phyloP scores from a whole-genome alignment of 2,329 filamentous ascomycete genomes.

The Chaetomium sp. region DNA sequence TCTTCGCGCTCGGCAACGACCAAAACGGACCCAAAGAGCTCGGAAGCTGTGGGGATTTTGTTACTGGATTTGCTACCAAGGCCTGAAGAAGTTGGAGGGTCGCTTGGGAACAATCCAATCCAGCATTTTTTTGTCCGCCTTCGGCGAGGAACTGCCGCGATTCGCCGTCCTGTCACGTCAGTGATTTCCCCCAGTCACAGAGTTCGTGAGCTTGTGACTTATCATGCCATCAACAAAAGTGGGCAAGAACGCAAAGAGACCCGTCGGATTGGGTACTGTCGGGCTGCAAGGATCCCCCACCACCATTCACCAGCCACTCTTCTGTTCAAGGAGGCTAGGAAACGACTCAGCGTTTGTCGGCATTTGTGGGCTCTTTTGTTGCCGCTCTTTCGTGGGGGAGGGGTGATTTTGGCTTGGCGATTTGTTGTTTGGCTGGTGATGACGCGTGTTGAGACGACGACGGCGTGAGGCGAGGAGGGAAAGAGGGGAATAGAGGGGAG shows the following conservation, averaged over 20 bases:
- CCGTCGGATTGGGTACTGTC: slow-evolving; percentile 26
- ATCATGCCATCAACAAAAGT: slow-evolving; percentile 6
- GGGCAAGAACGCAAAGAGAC: slow-evolving; percentile 25
- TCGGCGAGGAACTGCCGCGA: too few species aligned
- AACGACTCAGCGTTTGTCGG: slow-evolving; percentile 1
- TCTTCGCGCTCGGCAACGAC: too few species aligned
- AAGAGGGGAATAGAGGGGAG: not conserved
- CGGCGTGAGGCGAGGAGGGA: not conserved
- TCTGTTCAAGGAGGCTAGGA: not conserved
- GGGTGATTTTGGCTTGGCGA: slow-evolving; percentile 5
- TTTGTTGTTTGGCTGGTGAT: slow-evolving; percentile 8
- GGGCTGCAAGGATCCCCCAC: slow-evolving; percentile 3
- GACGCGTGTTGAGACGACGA: slow-evolving; percentile 9
- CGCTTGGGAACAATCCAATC: too few species aligned
- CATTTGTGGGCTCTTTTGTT: not conserved
- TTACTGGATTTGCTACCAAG: too few species aligned
- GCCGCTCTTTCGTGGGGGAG: not conserved
- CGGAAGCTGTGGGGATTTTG: too few species aligned
- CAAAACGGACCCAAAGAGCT: too few species aligned
- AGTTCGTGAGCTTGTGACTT: too few species aligned
- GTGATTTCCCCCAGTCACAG: not conserved
- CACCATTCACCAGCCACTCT: slow-evolving; percentile 10
- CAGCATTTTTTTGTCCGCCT: too few species aligned
- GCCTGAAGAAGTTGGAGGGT: too few species aligned
- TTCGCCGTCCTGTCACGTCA: not conserved